phyloP scores from a whole-genome alignment of 495 filamentous ascomycete genomes.

The Xylaria venustula region DNA sequence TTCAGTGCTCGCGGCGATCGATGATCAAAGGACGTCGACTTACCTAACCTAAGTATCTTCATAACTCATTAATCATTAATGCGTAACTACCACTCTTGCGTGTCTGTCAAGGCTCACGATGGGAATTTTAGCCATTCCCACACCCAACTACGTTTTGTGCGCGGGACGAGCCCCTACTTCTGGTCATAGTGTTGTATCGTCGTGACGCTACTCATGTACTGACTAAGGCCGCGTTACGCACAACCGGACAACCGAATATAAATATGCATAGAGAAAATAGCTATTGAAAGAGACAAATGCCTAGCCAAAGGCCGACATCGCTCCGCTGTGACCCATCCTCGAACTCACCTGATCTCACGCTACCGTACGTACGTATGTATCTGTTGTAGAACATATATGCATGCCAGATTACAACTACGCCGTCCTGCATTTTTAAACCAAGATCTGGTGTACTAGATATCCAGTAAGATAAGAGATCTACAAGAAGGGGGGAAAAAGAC shows the following conservation, averaged over 20 bases:
- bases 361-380: conserved; percentile 5
- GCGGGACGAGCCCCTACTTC: background rate
- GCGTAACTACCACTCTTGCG: too few relatives aligned
- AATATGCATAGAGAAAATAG: background rate
- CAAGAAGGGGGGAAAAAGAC: too few relatives aligned
- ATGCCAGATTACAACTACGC: background rate
- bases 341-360: conserved; percentile 5
- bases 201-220: conserved; percentile 5
- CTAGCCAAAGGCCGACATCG: conserved; percentile 7
- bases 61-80: too few relatives aligned
- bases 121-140: conserved; percentile 3
- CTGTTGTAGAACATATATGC: conserved; percentile 6
- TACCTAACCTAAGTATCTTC: too few relatives aligned
- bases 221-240: background rate
- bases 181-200: conserved; percentile 5
- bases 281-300: background rate
- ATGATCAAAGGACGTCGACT: too few relatives aligned
- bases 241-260: background rate
- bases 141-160: conserved; percentile 3
- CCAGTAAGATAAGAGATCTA: conserved; percentile 1
- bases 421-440: background rate
- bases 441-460: background rate
- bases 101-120: too few relatives aligned
- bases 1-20: background rate
- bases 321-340: background rate